These are phyloP conservation scores for Saccharomycopsis oosterbeekiorum DNA, from an alignment of 805 yeast species.

Conservation along the genomic window DNA sequence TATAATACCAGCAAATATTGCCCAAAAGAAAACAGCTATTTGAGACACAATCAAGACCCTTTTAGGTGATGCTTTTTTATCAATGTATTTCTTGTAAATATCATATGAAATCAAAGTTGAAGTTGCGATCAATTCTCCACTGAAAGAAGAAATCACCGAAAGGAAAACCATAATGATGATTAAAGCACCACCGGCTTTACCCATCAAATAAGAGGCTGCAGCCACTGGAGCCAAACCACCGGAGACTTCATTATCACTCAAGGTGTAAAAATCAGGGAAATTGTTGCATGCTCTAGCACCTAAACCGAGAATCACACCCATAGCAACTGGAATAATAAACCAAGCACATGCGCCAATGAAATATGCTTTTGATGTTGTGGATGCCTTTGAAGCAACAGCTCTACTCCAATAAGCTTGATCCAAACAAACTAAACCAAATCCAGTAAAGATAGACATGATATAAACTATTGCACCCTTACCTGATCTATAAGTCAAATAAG, in stretches of 20 bases:
- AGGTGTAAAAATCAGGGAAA: conserved; percentile 28
- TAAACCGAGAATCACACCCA: conserved; percentile 31
- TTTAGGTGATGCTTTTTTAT: conserved; percentile 33
- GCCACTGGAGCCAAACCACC: conserved; percentile 35
- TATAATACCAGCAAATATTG: conserved; percentile 29
- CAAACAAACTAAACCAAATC: conserved; percentile 29
- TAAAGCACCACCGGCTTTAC: conserved; percentile 34
- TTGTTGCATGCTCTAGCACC: conserved; percentile 29
- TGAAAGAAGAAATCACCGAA: conserved; percentile 33
- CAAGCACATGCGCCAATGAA: conserved; percentile 32
- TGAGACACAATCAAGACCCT: conserved; percentile 35
- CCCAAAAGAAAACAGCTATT: conserved; percentile 33
- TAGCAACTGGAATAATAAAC: conserved; percentile 31
- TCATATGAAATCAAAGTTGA: conserved; percentile 37
- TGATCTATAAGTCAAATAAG: conserved; percentile 30
- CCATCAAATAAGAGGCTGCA: conserved; percentile 32
- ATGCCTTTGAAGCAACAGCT: conserved; percentile 34
- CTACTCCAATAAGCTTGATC: conserved; percentile 35
- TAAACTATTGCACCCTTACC: conserved; percentile 26
- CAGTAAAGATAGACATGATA: conserved; percentile 27
- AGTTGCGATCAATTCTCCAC: conserved; percentile 34
- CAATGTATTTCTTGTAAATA: conserved; percentile 35
- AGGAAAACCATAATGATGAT: conserved; percentile 34
- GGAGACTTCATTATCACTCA: conserved; percentile 29
- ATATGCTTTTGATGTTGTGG: conserved; percentile 29